Percentiles rank a stretch among this genome's conserved stretches.
Evolutionary conservation across 2,329 filamentous ascomycete species (phyloP).

Genomic region (Peltaster fructicola): DNA sequence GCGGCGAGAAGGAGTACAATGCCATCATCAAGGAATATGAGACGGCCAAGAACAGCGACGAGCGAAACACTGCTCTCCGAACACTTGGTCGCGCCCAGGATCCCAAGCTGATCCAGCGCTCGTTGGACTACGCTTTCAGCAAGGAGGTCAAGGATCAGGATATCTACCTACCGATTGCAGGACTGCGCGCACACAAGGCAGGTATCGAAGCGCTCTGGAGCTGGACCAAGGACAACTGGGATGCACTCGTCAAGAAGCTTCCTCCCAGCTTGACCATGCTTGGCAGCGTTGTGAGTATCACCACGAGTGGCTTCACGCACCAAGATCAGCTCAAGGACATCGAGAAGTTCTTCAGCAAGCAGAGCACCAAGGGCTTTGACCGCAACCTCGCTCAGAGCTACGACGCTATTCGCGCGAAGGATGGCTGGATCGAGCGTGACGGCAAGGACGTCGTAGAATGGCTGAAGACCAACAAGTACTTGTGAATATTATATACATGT

Average conservation of each 20-base stretch:
- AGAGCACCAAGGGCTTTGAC: slow-evolving; percentile 77
- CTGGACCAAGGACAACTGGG: slow-evolving; percentile 82
- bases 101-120: slow-evolving; percentile 64
- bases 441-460: slow-evolving; percentile 56
- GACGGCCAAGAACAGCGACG: slow-evolving; percentile 58
- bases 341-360: slow-evolving; percentile 61
- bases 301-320: slow-evolving; percentile 63
- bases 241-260: slow-evolving; percentile 60
- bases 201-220: slow-evolving; percentile 66
- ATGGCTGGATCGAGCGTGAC: slow-evolving; percentile 63
- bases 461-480: slow-evolving; percentile 49
- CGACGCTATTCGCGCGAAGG: slow-evolving; percentile 71
- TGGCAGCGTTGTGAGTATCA: slow-evolving; percentile 65
- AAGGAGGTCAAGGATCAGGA: slow-evolving; percentile 86
- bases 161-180: slow-evolving; percentile 72
- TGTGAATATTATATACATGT: slow-evolving; percentile 19
- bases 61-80: slow-evolving; percentile 81
- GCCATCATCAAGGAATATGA: slow-evolving; percentile 58
- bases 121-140: slow-evolving; percentile 56
- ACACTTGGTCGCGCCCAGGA: slow-evolving; percentile 62
- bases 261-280: slow-evolving; percentile 79
- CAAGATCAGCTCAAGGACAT: slow-evolving; percentile 59
- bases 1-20: slow-evolving; percentile 76
- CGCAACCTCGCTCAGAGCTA: slow-evolving; percentile 77
- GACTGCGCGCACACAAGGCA: slow-evolving; percentile 56